Base-by-base conservation (phyloP, 768 basidiomycete genomes). In the Mrakia frigida region DNA sequence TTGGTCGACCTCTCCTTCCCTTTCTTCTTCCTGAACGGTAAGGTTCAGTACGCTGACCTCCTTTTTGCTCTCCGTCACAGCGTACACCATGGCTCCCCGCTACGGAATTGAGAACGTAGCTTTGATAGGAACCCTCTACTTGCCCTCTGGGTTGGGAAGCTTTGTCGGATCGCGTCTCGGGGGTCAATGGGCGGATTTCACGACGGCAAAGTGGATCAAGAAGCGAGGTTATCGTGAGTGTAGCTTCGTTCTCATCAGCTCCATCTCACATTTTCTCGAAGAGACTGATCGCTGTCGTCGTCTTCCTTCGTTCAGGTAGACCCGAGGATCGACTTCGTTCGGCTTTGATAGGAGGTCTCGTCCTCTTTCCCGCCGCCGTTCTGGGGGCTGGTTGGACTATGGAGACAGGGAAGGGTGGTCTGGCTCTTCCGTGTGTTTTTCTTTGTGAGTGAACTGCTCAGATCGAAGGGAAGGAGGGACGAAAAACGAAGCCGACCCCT, bases 301-400 rank as follows among this genome's bases (percentile, higher is more conserved):
- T 6, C 2, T 25, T 56, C 56, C 28, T 28, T 9, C 65, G 18
- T 21, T 21, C 52, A 56, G 56, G 56, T 2, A 77, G 82, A 41
- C 82, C 84, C 3, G 84, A 85, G 74, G 84, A 85, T 74, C 73
- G 84, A 5, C 79, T 85, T 1, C 59, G 77, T 6, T 79, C 83
- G 0, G 79, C 80, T 0, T 56, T 84, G 28, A 23, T 82, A 31
- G 82, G 81, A 6, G 71, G 79, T 0, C 81, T 77, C 0, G 0
- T 82, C 11, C 23, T 83, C 39, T 74, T 84, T 39, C 84, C 84
- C 0, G n/a, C 77, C 0, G 73, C 81, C n/a, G 23, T 77, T 4
- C 1, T 46, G 75, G 76, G 59, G 6, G 79, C 81, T n/a, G 80
- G 82, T 68, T 53, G 69, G 73, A 16, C 67, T 28, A 73, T 71